These are phyloP conservation scores for Tylopilus sp. DNA, from an alignment of 1,284 basidiomycete species.

Conservation along the genomic window DNA sequence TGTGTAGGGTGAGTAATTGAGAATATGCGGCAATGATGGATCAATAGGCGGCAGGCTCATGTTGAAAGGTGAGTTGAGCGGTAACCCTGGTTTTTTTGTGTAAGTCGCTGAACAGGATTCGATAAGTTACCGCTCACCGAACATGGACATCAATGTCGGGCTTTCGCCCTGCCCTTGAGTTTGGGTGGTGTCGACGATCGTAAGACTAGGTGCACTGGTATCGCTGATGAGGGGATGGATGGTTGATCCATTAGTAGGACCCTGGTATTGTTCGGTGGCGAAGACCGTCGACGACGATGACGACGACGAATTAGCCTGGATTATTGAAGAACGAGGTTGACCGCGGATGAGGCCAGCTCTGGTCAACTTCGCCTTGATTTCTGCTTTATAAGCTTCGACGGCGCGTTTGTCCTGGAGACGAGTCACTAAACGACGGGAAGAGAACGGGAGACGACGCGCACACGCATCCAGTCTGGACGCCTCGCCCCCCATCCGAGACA, in stretches of 20 bases:
- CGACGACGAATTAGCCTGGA: constrained; percentile 34
- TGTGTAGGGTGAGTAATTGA: constrained; percentile 34
- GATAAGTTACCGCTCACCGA: constrained; percentile 21
- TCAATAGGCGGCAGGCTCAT: constrained; percentile 29
- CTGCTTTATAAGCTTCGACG: constrained; percentile 78
- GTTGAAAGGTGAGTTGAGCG: constrained; percentile 33
- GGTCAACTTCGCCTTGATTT: constrained; percentile 74
- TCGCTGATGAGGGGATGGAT: constrained; percentile 23
- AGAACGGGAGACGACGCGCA: constrained; percentile 38
- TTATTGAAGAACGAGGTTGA: constrained; percentile 59
- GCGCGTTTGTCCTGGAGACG: constrained; percentile 66
- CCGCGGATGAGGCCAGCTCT: constrained; percentile 74
- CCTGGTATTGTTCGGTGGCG: constrained; percentile 33
- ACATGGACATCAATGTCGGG: constrained; percentile 29
- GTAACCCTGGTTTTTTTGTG: constrained; percentile 20
- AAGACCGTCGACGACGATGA: constrained; percentile 32
- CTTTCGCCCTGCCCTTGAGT: constrained; percentile 22
- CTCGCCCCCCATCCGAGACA: constrained; percentile 78
- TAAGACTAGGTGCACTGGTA: constrained; percentile 19
- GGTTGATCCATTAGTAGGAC: constrained; percentile 18
- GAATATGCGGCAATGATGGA: constrained; percentile 27
- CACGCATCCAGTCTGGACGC: constrained; percentile 80
- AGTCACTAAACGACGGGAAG: constrained; percentile 10
- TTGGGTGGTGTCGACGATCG: constrained; percentile 22
- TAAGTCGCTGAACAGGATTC: constrained; percentile 12